Evolutionary conservation across 2,329 filamentous ascomycete genomes (phyloP).

Genomic region (Alternaria novae-zelandiae): DNA sequence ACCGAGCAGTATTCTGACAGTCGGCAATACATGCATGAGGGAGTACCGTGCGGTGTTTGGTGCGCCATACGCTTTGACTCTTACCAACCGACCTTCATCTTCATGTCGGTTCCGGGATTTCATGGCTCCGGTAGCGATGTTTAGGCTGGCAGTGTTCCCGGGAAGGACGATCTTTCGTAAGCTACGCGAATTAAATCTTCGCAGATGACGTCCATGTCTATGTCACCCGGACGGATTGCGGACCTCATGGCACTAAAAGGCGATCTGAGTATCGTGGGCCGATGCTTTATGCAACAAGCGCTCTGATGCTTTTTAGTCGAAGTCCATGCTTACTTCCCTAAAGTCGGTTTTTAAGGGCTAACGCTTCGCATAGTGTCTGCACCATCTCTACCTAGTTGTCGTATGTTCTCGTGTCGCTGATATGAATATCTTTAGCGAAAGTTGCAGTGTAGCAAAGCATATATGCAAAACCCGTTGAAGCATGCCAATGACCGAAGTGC

Average conservation of each 20-base stretch:
- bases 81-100: background rate
- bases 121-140: background rate
- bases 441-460: no score
- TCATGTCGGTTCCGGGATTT: background rate
- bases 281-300: background rate
- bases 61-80: background rate
- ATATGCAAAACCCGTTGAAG: no score
- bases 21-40: background rate
- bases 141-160: background rate
- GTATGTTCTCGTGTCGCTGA: no score
- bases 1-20: background rate
- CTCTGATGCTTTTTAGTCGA: background rate
- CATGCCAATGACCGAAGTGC: background rate
- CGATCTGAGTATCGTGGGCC: background rate
- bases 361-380: background rate
- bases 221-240: background rate
- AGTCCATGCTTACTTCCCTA: background rate
- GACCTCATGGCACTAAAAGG: background rate
- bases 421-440: no score
- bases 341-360: background rate
- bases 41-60: background rate
- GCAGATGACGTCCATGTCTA: background rate
- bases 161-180: background rate
- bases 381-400: background rate
- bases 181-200: no score